phyloP scores from a whole-genome alignment of 2,329 filamentous ascomycete species.

The Fusarium liriodendri region DNA sequence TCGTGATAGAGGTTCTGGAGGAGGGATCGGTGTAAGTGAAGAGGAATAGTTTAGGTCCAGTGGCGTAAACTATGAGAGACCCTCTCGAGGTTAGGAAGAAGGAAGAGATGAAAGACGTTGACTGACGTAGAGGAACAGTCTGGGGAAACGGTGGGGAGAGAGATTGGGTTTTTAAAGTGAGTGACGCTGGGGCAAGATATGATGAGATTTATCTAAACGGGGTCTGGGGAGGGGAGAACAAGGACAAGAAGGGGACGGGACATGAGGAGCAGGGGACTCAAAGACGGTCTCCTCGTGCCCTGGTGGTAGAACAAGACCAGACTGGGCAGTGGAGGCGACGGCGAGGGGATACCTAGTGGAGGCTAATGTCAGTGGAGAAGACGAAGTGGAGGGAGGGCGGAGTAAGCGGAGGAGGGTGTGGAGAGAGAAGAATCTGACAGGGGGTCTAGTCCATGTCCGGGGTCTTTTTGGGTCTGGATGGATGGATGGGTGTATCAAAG shows the following conservation, averaged over 20 bases:
- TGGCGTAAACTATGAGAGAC: not conserved
- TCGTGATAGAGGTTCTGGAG: not conserved
- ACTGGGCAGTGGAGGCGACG: conserved; percentile 19
- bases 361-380: conserved; percentile 19
- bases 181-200: conserved; percentile 21
- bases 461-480: conserved; percentile 31
- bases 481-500: conserved; percentile 12
- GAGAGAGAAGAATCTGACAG: conserved; percentile 24
- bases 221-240: conserved; percentile 23
- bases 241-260: conserved; percentile 5
- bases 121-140: conserved; percentile 20
- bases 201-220: conserved; percentile 22
- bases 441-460: conserved; percentile 21
- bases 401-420: conserved; percentile 34
- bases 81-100: not conserved
- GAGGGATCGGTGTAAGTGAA: not conserved
- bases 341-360: conserved; percentile 11
- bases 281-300: conserved; percentile 8
- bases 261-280: conserved; percentile 14
- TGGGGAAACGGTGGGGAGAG: conserved; percentile 33
- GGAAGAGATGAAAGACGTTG: conserved; percentile 4
- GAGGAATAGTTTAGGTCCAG: not conserved
- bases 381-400: conserved; percentile 38
- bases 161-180: conserved; percentile 41
- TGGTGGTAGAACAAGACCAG: conserved; percentile 1